Base-by-base conservation (phyloP, 164 flowering plant species). In the Pachysandra terminalis region DNA sequence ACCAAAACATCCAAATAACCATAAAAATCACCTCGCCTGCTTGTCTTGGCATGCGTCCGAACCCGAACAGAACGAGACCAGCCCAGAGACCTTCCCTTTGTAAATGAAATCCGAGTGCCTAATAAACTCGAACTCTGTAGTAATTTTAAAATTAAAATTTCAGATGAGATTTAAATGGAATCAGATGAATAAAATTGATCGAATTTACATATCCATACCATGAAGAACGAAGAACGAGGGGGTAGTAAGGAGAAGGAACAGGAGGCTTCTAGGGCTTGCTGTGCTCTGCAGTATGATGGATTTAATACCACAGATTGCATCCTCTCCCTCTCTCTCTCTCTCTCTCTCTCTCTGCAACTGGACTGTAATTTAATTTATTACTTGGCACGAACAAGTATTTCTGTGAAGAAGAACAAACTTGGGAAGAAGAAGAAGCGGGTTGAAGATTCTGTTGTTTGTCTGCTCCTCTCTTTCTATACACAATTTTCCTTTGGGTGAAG, bases 181-280 rank as follows among this genome's bases (percentile, higher is more conserved):
- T 21, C 16, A 66, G n/a, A 22, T 32, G 12, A 41, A 61, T 13
- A 48, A 26, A 67, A 56, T 9, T 13, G 51, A 24, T 51, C 19
- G 23, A 52, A 24, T 17, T 26, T 51, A 19, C 5, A 65, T 19
- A 57, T 8, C 22, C 60, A 41, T 5, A 81, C 84, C 80, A 73
- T 70, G 71, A 54, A 45, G 27, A 65, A 65, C 21, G 77, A 62
- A 22, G 71, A 49, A 51, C 40, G 67, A 7, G 41, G 25, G 19
- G 59, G 23, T 53, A 68, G 52, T 8, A 65, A 27, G 37, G 82
- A 64, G 59, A 65, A 22, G 3, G 82, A 78, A 56, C 77, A 81
- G 0, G 85, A 74, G 6, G 82, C 53, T 53, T 83, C 84, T 68
- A 74, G 83, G 79, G 79, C 51, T 78, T 73, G 87, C 14, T 74